These are phyloP conservation scores for Wickerhamomyces canadensis DNA, from an alignment of 805 yeast species.

Conservation along the genomic window DNA sequence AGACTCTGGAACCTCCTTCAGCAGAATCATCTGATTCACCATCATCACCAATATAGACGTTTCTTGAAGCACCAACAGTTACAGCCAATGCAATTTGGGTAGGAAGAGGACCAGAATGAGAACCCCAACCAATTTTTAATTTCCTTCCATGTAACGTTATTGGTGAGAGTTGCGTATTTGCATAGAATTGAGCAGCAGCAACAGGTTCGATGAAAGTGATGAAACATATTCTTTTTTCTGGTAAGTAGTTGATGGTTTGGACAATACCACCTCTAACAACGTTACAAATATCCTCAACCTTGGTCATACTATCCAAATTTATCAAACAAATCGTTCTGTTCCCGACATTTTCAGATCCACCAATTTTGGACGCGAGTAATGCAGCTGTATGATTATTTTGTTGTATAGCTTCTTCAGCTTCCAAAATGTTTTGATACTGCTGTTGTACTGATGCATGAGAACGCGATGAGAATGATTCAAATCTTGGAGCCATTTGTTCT, in stretches of 20 bases:
- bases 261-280: slow-evolving; percentile 73
- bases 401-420: slow-evolving; percentile 45
- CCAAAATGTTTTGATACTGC: slow-evolving; percentile 1
- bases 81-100: slow-evolving; percentile 56
- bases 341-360: slow-evolving; percentile 75
- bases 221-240: slow-evolving; percentile 56
- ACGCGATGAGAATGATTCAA: background rate
- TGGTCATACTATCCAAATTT: slow-evolving; percentile 56
- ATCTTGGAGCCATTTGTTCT: background rate
- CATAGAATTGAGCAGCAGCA: slow-evolving; percentile 62
- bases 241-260: slow-evolving; percentile 48
- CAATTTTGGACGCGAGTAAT: slow-evolving; percentile 83
- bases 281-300: slow-evolving; percentile 70
- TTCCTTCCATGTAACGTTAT: slow-evolving; percentile 56
- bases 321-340: slow-evolving; percentile 71
- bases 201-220: slow-evolving; percentile 61
- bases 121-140: slow-evolving; percentile 65
- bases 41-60: slow-evolving; percentile 63
- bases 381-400: slow-evolving; percentile 93
- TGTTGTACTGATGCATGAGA: too few relatives aligned
- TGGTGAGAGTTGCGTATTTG: slow-evolving; percentile 53
- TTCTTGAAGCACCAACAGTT: slow-evolving; percentile 70
- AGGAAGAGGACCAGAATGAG: slow-evolving; percentile 57
- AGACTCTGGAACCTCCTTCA: slow-evolving; percentile 18
- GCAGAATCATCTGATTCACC: slow-evolving; percentile 25